These are phyloP conservation scores for Coriaria nepalensis DNA, from an alignment of 306 rosid genomes.

Conservation along the genomic window DNA sequence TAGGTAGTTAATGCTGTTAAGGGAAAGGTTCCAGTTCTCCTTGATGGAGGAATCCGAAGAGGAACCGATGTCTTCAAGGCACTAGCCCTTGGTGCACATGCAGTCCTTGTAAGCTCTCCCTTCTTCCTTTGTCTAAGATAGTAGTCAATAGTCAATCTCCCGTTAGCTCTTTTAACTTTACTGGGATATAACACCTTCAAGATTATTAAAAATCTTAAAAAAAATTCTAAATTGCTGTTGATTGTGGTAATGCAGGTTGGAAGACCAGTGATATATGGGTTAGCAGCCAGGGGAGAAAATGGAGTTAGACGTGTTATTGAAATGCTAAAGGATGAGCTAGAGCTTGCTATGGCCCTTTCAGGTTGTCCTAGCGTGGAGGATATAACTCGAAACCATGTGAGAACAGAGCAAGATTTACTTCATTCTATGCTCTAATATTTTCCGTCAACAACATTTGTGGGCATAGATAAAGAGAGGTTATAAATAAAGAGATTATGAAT, in stretches of 20 bases:
- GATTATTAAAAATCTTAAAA: no score
- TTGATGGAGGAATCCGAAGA: slow-evolving; percentile 53
- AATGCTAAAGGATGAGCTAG: slow-evolving; percentile 46
- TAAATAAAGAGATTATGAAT: no score
- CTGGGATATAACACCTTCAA: no score
- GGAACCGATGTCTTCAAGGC: slow-evolving; percentile 62
- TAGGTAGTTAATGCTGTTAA: slow-evolving; percentile 42
- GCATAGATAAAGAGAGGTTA: no score
- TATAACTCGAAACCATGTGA: slow-evolving; percentile 39
- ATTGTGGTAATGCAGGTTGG: slow-evolving; percentile 27
- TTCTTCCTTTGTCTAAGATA: no score
- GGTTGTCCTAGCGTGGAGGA: slow-evolving; percentile 35
- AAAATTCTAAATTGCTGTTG: no score
- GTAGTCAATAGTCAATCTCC: no score
- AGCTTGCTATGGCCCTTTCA: slow-evolving; percentile 41
- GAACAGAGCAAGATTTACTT: slow-evolving; percentile 19
- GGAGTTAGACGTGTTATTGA: slow-evolving; percentile 40
- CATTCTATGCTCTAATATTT: slow-evolving; percentile 37
- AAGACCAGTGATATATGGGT: slow-evolving; percentile 36
- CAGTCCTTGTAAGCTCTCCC: slow-evolving; percentile 45
- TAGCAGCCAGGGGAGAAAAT: slow-evolving; percentile 40
- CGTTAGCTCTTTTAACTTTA: no score
- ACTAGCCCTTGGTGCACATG: slow-evolving; percentile 52
- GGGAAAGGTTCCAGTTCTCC: slow-evolving; percentile 40
- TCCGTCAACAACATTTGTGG: no score